Evolutionary conservation across 1,284 basidiomycete species (phyloP).

Genomic region (Xerocomus cyaneibrunnescens): DNA sequence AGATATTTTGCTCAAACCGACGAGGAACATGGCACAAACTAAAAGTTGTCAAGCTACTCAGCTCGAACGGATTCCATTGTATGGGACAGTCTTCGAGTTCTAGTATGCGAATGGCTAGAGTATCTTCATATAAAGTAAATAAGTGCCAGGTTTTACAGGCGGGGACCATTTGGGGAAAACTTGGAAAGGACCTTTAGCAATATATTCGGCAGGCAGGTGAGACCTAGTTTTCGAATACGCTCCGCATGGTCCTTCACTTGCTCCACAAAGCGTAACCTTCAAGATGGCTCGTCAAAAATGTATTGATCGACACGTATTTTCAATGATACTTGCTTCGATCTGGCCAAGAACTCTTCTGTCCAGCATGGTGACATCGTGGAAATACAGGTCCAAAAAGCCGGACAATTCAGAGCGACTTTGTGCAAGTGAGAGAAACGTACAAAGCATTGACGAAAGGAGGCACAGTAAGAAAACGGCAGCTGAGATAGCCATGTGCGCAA

Average conservation of each 20-base stretch:
- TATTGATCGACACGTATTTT: not conserved
- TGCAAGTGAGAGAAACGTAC: too few relatives aligned
- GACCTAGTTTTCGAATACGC: not conserved
- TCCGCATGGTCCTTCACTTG: not conserved
- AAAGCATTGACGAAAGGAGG: too few relatives aligned
- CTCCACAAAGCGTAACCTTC: not conserved
- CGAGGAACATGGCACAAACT: not conserved
- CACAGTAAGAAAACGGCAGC: too few relatives aligned
- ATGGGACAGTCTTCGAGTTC: not conserved
- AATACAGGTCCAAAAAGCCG: too few relatives aligned
- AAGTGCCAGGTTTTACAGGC: not conserved
- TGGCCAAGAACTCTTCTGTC: not conserved
- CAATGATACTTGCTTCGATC: not conserved
- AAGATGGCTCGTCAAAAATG: not conserved
- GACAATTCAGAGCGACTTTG: too few relatives aligned
- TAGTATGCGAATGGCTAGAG: not conserved
- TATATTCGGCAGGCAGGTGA: too few relatives aligned
- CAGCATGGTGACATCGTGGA: not conserved
- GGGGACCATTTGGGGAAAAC: too few relatives aligned
- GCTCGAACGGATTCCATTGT: not conserved
- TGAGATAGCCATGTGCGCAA: too few relatives aligned
- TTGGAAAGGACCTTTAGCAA: too few relatives aligned
- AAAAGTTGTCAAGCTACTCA: not conserved
- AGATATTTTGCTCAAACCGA: not conserved
- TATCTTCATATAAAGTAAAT: not conserved